A percentile compares a stretch with the other conserved stretches of the same genome.
These are phyloP conservation scores for Novymonas esmeraldas DNA, from an alignment of 208 protist species.

Conservation along the genomic window DNA sequence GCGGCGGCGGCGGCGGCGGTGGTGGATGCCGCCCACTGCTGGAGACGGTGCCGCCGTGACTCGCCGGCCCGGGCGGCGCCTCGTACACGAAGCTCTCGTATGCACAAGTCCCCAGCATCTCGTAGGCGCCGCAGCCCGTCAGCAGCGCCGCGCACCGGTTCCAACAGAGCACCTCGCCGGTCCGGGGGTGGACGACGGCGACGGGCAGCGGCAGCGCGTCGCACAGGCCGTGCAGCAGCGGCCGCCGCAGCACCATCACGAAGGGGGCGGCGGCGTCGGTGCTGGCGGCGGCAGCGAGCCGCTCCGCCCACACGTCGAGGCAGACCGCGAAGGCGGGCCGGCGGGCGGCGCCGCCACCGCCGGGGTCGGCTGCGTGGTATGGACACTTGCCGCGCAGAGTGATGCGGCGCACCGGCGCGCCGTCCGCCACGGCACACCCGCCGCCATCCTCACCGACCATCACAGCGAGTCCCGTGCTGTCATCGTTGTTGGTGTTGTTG, in stretches of 20 bases:
- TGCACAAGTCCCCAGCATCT: slow-evolving; percentile 53
- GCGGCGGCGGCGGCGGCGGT: not conserved
- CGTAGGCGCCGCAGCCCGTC: slow-evolving; percentile 43
- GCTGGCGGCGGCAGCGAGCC: not conserved
- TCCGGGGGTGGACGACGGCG: slow-evolving; percentile 63
- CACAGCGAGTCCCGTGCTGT: not conserved
- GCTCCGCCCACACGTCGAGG: slow-evolving; percentile 58
- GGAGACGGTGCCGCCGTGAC: slow-evolving; percentile 7
- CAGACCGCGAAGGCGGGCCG: slow-evolving; percentile 39
- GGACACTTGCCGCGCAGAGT: slow-evolving; percentile 32
- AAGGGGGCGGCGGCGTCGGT: not conserved
- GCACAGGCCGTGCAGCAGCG: slow-evolving; percentile 58
- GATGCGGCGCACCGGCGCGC: slow-evolving; percentile 33
- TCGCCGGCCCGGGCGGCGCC: slow-evolving; percentile 3
- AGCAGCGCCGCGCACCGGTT: slow-evolving; percentile 38
- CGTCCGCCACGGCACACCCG: slow-evolving; percentile 5
- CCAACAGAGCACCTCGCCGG: slow-evolving; percentile 66
- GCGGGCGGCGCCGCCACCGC: not conserved
- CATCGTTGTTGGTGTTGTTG: not conserved
- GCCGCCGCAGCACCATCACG: slow-evolving; percentile 50
- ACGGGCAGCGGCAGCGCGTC: slow-evolving; percentile 65
- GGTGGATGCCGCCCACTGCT: slow-evolving; percentile 2
- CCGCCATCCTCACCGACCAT: not conserved
- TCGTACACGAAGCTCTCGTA: slow-evolving; percentile 34
- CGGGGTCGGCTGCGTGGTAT: slow-evolving; percentile 7